These are phyloP conservation scores for Penicillium canescens DNA, from an alignment of 495 filamentous ascomycete species.

Conservation along the genomic window DNA sequence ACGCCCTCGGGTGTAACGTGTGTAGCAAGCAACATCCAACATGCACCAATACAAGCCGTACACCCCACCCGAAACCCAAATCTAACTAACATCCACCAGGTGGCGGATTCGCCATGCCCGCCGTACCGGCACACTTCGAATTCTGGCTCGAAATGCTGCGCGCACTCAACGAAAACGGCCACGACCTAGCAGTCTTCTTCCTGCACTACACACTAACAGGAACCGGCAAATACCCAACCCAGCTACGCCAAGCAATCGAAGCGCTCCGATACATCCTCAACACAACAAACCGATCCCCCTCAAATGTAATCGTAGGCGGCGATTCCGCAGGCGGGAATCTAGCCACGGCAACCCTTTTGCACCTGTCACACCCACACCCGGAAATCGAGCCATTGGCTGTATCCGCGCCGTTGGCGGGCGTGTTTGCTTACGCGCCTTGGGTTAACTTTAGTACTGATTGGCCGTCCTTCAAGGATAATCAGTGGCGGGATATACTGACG, in stretches of 20 bases:
- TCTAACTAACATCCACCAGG: conserved; percentile 31
- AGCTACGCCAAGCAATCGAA: conserved; percentile 55
- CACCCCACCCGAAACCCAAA: neutral
- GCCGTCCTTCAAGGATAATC: conserved; percentile 44
- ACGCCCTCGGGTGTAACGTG: neutral
- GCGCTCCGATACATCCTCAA: conserved; percentile 55
- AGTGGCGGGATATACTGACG: conserved; percentile 50
- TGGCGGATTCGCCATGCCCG: conserved; percentile 58
- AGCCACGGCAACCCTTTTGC: conserved; percentile 51
- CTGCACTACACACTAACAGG: conserved; percentile 60
- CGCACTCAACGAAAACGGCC: conserved; percentile 41
- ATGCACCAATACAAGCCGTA: too few relatives aligned
- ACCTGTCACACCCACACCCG: conserved; percentile 62
- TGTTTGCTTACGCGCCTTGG: conserved; percentile 59
- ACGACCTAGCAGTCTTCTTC: conserved; percentile 52
- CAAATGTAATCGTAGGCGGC: conserved; percentile 54
- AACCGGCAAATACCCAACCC: conserved; percentile 52
- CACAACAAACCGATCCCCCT: conserved; percentile 34
- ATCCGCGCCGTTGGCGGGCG: conserved; percentile 42
- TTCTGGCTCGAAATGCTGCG: conserved; percentile 47
- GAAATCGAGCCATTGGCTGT: conserved; percentile 38
- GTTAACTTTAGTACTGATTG: conserved; percentile 43
- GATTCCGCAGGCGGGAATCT: conserved; percentile 69
- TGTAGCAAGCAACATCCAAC: neutral
- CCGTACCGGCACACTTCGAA: conserved; percentile 40